Base-by-base conservation (phyloP, 768 basidiomycete genomes). In the Podaxis mareebaensis region DNA sequence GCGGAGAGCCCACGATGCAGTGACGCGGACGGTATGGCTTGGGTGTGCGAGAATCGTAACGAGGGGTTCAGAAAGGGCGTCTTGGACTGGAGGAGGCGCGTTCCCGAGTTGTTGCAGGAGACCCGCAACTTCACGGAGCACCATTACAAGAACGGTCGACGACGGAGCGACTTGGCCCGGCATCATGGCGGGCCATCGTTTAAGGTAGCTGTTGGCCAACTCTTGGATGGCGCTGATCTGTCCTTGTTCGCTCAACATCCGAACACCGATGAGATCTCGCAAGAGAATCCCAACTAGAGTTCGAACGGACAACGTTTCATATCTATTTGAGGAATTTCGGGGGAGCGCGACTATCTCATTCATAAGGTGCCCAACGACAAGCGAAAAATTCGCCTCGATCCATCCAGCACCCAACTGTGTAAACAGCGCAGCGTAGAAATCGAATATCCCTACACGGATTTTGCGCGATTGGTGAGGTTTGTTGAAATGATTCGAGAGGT, bases 211-310 rank as follows among this genome's bases (percentile, higher is more conserved):
- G 39, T 81, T 88, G 0, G 92, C 88, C 46, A 97, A 78, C 67
- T 97, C 96, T 68, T 92, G 88, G 38, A 97, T 92, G 2, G 96
- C 96, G 28, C 81, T 79, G 52, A 99, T 96, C 74, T 99, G 96
- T 0, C 91, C 96, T 71, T 95, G 93, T 70, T 99, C 96, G 64
- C 91, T 91, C 66, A 99, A 76, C 83, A 97, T 89, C 64, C 96
- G 79, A 1, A 91, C 87, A 2, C 93, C 94, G 49, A 99, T 87
- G 28, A 98, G 82, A 67, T 97, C 93, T 56, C 95, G 81, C 30
- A 98, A 75, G 11, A 99, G 69, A 36, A 94, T 83, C 2, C 87
- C 88, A 28, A 95, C 89, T 15, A 92, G 77, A 33, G 86, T 88
- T 36, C 94, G 81, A 2, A 89, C 79, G 8, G 91, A 78, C 2